Percentiles rank a stretch among this genome's conserved stretches.
These are phyloP conservation scores for Lepraria neglecta DNA, from an alignment of 495 filamentous ascomycete species.

Conservation along the genomic window DNA sequence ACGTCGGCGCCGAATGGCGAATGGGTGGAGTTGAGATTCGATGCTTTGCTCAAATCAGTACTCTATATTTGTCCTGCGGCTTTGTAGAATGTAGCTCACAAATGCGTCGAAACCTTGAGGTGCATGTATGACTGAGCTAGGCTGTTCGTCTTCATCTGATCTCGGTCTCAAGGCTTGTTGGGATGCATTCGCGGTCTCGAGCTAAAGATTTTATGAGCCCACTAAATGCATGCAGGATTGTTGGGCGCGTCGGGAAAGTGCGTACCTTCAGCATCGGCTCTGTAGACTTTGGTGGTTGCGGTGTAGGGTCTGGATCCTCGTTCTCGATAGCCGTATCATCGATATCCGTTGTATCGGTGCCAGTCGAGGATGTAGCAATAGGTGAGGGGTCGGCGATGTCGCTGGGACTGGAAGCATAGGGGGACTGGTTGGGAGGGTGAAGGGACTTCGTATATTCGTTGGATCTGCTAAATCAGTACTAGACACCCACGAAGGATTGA, in stretches of 20 bases:
- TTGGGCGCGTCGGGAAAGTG: slow-evolving; percentile 7
- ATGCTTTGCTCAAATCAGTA: slow-evolving; percentile 21
- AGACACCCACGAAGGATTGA: neutral
- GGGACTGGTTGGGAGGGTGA: slow-evolving; percentile 26
- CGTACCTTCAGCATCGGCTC: slow-evolving; percentile 38
- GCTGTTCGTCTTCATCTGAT: slow-evolving; percentile 60
- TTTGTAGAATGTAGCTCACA: slow-evolving; percentile 42
- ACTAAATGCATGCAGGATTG: slow-evolving; percentile 6
- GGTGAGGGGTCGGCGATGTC: slow-evolving; percentile 57
- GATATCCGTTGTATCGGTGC: slow-evolving; percentile 64
- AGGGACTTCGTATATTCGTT: slow-evolving; percentile 26
- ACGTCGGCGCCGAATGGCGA: slow-evolving; percentile 26
- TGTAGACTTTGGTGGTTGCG: slow-evolving; percentile 25
- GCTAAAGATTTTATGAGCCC: slow-evolving; percentile 36
- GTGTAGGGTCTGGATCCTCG: slow-evolving; percentile 32
- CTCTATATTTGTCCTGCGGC: slow-evolving; percentile 5
- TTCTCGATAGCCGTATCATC: slow-evolving; percentile 58
- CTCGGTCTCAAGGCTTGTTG: slow-evolving; percentile 45
- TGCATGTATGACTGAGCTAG: slow-evolving; percentile 81
- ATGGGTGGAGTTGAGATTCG: slow-evolving; percentile 36
- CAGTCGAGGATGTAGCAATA: slow-evolving; percentile 59
- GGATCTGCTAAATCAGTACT: slow-evolving; percentile 20
- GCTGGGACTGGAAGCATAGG: slow-evolving; percentile 26
- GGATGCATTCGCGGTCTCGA: slow-evolving; percentile 54
- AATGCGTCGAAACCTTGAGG: slow-evolving; percentile 72